Evolutionary conservation across 2,329 filamentous ascomycete species (phyloP), one percentile per base, ranked within the genome.

Genomic region (Fusarium heterosporum): DNA sequence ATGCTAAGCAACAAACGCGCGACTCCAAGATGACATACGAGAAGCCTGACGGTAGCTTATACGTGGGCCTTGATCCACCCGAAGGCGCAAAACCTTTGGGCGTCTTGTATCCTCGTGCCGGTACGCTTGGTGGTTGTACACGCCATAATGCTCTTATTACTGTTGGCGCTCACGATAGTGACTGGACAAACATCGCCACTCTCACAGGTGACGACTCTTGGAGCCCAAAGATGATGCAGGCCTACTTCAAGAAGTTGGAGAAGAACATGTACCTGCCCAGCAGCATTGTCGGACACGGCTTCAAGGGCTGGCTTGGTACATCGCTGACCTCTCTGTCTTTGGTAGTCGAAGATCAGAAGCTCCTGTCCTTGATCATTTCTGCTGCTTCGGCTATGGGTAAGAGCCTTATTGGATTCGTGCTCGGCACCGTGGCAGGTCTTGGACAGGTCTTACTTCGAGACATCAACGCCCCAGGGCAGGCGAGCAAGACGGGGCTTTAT

Each of bases 21-120:
- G 77, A 80, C 42, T 85, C 88, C 69, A 83, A 90, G 76, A 75
- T 78, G 68, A 52, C 49, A 4, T 83, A 78, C 63, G 60, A 73
- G 16, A 75, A 69, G 12, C 49, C 77, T 0, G 71, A 80, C 25
- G 81, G 81, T 4, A 68, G 71, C 26, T 61, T 76, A 8, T 83
- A 73, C 13, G 55, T 69, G 11, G 73, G 73, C 7, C 68, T 74
- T 2, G 62, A 76, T 17, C 81, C 81, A 0, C 79, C 80, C 0
- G 61, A 71, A 4, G 77, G 72, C 3, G 76, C 81, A 0, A 76
- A 73, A 39, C 75, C 76, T 39, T 73, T 82, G 29, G 82, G 82
- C 10, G 75, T 82, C 17, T 73, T 77, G 56, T 83, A 84, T 55
- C 82, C 82, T 8, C 77, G 82, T 4, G 75, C 80, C 6, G 81